Conservation (phyloP, 2,329 filamentous ascomycete genomes). For the Aspergillus cejpii region DNA sequence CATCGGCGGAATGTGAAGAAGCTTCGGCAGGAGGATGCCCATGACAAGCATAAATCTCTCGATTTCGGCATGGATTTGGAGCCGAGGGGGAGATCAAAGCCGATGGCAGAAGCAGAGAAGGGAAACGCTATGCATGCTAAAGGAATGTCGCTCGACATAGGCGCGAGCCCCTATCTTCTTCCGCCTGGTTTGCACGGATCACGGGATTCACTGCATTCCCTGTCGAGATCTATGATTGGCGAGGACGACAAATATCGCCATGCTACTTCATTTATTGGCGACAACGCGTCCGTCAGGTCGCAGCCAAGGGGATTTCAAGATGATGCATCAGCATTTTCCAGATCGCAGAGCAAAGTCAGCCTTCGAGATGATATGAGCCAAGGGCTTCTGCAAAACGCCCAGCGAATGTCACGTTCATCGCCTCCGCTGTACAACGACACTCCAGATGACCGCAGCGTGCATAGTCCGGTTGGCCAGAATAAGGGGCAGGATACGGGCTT, state of each 20-base stretch:
- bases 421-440: constrained; percentile 32
- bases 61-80: constrained; percentile 75
- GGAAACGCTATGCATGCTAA: constrained; percentile 37
- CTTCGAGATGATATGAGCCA: constrained; percentile 45
- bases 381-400: constrained; percentile 51
- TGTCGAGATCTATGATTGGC: constrained; percentile 67
- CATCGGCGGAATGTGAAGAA: constrained; percentile 71
- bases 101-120: constrained; percentile 50
- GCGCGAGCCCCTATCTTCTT: constrained; percentile 78
- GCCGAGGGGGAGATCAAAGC: constrained; percentile 40
- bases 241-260: constrained; percentile 80
- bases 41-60: constrained; percentile 81
- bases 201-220: constrained; percentile 75
- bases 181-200: constrained; percentile 73
- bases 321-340: constrained; percentile 49
- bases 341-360: constrained; percentile 42
- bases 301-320: constrained; percentile 35
- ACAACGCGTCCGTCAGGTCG: constrained; percentile 36
- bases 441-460: constrained; percentile 10
- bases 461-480: constrained; percentile 8
- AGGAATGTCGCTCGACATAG: constrained; percentile 57
- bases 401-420: constrained; percentile 51
- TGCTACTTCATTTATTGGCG: constrained; percentile 50
- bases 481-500: constrained; percentile 18
- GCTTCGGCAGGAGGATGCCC: constrained; percentile 67